Evolutionary conservation across 2,329 filamentous ascomycete genomes (phyloP).

Genomic region (Cryphonectria radicalis): DNA sequence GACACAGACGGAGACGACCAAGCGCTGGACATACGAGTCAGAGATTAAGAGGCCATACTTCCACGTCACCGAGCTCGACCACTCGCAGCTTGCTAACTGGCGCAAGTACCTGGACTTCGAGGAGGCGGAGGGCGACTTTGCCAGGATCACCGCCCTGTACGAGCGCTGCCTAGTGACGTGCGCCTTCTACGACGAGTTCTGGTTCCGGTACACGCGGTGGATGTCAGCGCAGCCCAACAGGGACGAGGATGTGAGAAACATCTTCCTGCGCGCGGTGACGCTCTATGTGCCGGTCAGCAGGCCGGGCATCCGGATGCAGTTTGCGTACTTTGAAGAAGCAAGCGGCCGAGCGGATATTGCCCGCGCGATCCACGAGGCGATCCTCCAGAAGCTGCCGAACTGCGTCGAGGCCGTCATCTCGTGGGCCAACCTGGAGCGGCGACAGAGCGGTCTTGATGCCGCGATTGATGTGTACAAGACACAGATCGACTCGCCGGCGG

Average conservation of each 20-base stretch:
- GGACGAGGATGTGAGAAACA: constrained; percentile 87
- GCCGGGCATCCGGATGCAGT: constrained; percentile 83
- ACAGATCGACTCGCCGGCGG: constrained; percentile 74
- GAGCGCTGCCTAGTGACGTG: constrained; percentile 92
- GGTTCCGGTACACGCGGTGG: constrained; percentile 96
- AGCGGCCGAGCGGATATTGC: constrained; percentile 76
- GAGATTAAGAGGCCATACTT: constrained; percentile 97
- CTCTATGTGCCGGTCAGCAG: constrained; percentile 86
- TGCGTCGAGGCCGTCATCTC: constrained; percentile 88
- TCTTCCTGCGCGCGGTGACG: constrained; percentile 85
- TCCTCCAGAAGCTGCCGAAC: constrained; percentile 76
- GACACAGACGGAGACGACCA: constrained; percentile 86
- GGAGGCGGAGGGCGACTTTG: constrained; percentile 78
- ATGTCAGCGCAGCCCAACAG: constrained; percentile 81
- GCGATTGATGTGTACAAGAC: constrained; percentile 83
- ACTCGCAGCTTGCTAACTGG: constrained; percentile 86
- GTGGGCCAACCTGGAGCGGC: constrained; percentile 82
- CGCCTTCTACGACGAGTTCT: constrained; percentile 96
- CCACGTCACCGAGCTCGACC: constrained; percentile 90
- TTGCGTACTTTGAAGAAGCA: constrained; percentile 93
- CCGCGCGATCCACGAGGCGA: constrained; percentile 80
- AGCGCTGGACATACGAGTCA: constrained; percentile 92
- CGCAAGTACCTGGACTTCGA: constrained; percentile 96
- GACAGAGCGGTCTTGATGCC: constrained; percentile 80
- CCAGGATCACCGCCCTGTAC: constrained; percentile 80